Conservation (phyloP, 228 moss, liverwort and hornwort species). For the Sphagnum magellanicum region DNA sequence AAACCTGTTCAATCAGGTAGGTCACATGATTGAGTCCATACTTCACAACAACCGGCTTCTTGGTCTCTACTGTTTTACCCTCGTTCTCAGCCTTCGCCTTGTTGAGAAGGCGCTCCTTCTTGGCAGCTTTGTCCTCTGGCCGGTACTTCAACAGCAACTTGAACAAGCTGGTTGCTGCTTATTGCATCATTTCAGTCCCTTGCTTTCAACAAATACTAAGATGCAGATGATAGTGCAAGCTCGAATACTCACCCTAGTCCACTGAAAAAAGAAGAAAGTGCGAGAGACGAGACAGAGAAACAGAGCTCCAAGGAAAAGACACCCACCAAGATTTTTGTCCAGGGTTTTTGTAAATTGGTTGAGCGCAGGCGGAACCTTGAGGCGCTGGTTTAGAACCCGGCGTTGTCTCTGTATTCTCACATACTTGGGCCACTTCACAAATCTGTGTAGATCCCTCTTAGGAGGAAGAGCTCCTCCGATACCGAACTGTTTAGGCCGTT, state of each 20-base stretch:
- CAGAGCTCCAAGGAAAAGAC: neutral
- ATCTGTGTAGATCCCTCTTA: slow-evolving; percentile 64
- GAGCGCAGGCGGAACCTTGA: slow-evolving; percentile 88
- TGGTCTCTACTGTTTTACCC: slow-evolving; percentile 84
- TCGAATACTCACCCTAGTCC: too few species aligned
- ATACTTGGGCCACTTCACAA: slow-evolving; percentile 73
- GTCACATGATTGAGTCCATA: slow-evolving; percentile 93
- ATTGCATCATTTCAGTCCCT: neutral
- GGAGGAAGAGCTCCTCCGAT: slow-evolving; percentile 80
- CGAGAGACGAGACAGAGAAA: too few species aligned
- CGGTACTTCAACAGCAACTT: slow-evolving; percentile 90
- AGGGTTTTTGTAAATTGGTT: slow-evolving; percentile 88
- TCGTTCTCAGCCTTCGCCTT: slow-evolving; percentile 83
- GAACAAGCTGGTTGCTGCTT: slow-evolving; percentile 66
- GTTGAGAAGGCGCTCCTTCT: slow-evolving; percentile 88
- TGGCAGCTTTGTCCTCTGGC: slow-evolving; percentile 88
- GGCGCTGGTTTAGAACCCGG: slow-evolving; percentile 77
- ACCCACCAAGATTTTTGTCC: slow-evolving; percentile 55
- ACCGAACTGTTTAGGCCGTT: slow-evolving; percentile 75
- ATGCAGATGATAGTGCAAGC: neutral
- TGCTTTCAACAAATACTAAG: neutral
- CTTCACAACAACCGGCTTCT: slow-evolving; percentile 94
- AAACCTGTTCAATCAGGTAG: slow-evolving; percentile 88
- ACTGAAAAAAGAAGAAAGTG: too few species aligned
- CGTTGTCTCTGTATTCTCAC: slow-evolving; percentile 85